Base-by-base conservation (phyloP, 164 flowering plant species). In the Saururus chinensis region DNA sequence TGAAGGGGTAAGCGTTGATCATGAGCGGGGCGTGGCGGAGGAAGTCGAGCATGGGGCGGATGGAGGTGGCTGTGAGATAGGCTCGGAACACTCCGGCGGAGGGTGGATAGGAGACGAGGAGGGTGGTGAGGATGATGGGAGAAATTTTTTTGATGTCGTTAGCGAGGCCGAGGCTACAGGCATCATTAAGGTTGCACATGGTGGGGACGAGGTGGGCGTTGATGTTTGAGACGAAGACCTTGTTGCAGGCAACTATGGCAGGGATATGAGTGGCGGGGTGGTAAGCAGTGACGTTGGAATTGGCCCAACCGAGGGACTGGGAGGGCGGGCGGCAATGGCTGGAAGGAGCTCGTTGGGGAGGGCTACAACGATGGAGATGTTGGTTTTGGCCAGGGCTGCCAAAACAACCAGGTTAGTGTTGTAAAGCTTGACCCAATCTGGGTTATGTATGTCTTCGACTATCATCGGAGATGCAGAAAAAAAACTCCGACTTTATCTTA, bases 1-100 rank as follows among this genome's bases (percentile, higher is more conserved):
- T 88, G 58, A 90, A 93, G 8, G 99, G 99, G 73, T 93, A 93
- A 0, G 73, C 88, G 64, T 93, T 93, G 10, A 84, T 87, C 95
- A 88, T 87, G 54, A 93, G 72, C 57, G 60, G 72, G 0, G 99
- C 91, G 42, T 77, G 70, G 12, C 77, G 68, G 24, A 88, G 76
- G 30, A 93, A 77, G 1, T 74, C 72, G 17, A 93, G 66, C 91
- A 93, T 81, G 60, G 96, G 98, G 56, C 82, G 83, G 51, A 92
- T 74, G 9, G 74, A 88, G 14, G 86, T 79, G 19, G 77, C 84
- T 61, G 77, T 45, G 0, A 90, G 60, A 0, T 82, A 82, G 20
- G 78, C 7, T 53, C 78, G 79, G 68, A 95, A 95, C 0, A 86
- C 71, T 0, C 97, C 97, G 61, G 95, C 60, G 0, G 97, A 90